A percentile compares a stretch with the other conserved stretches of the same genome.
Evolutionary conservation across 2,329 filamentous ascomycete genomes (phyloP).

Genomic region (Fusarium coicis): DNA sequence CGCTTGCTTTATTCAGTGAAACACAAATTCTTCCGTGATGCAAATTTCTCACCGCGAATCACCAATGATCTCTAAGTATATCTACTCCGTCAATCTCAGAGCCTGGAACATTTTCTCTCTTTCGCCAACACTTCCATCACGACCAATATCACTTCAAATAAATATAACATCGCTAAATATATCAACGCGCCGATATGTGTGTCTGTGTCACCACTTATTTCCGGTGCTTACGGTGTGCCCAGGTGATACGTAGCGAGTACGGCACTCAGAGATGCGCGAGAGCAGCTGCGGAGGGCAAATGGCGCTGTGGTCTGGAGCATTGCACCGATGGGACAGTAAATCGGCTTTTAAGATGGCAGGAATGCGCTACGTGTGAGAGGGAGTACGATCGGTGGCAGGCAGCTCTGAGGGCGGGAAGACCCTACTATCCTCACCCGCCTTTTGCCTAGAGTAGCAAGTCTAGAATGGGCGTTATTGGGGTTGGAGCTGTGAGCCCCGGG

Average conservation of each 20-base stretch:
- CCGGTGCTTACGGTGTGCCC: background rate
- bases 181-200: background rate
- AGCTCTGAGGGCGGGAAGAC: background rate
- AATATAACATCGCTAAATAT: background rate
- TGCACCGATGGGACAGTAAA: background rate
- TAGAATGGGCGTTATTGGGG: background rate
- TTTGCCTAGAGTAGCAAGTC: background rate
- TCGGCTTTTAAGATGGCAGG: background rate
- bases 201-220: background rate
- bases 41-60: background rate
- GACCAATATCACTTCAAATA: background rate
- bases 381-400: background rate
- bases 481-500: too few relatives aligned
- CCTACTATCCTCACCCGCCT: background rate
- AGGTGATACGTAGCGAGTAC: background rate
- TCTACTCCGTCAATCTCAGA: background rate
- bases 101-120: rapidly evolving
- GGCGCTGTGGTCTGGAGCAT: background rate
- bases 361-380: background rate
- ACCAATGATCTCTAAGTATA: background rate
- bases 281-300: background rate
- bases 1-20: background rate
- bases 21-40: background rate
- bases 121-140: background rate
- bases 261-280: background rate